Percentiles rank a stretch among this genome's conserved stretches.
Evolutionary conservation across 306 rosid genomes (phyloP).

Genomic region (Cucumis hystrix): DNA sequence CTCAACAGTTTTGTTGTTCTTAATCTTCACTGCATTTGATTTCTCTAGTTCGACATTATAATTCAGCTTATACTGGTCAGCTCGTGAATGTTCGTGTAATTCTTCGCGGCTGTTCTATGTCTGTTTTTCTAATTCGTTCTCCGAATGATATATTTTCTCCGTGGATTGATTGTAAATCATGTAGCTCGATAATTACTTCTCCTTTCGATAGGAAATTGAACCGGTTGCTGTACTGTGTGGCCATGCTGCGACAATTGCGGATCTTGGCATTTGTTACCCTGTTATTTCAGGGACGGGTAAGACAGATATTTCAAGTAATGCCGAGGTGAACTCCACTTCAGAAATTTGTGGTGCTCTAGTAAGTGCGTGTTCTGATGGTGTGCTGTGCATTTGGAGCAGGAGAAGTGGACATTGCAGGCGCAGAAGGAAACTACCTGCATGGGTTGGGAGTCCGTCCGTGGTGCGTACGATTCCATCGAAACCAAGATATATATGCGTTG

Average conservation of each 20-base stretch:
- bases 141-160: background rate
- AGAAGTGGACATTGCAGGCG: slow-evolving; percentile 84
- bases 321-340: slow-evolving; percentile 15
- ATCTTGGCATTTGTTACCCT: slow-evolving; percentile 60
- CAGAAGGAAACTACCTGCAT: slow-evolving; percentile 78
- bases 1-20: background rate
- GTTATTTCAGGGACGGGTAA: slow-evolving; percentile 19
- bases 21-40: background rate
- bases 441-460: slow-evolving; percentile 77
- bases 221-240: slow-evolving; percentile 85
- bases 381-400: slow-evolving; percentile 89
- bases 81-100: background rate
- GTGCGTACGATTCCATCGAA: slow-evolving; percentile 56
- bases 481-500: slow-evolving; percentile 68
- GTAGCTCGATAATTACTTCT: background rate
- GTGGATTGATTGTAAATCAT: background rate
- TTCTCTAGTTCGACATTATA: background rate
- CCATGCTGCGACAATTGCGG: slow-evolving; percentile 70
- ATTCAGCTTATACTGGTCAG: background rate
- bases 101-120: background rate
- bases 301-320: slow-evolving; percentile 15
- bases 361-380: slow-evolving; percentile 79
- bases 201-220: slow-evolving; percentile 47
- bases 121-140: background rate
- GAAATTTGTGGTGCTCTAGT: slow-evolving; percentile 41